phyloP scores from a whole-genome alignment of 176 grass and related monocot genomes.

The Poa pratensis region DNA sequence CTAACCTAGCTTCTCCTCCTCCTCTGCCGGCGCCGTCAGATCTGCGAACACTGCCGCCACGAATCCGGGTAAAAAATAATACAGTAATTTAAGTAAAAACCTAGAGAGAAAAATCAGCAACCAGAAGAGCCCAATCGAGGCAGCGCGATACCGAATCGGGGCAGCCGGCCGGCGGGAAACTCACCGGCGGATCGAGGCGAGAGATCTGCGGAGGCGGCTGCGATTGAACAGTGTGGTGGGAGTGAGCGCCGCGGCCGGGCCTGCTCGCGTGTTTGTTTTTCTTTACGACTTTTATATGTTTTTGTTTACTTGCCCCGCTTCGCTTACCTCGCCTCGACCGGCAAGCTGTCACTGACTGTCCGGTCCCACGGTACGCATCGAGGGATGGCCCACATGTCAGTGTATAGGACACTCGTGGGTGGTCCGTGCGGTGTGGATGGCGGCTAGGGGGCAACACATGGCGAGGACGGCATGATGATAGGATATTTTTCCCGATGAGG shows the following conservation, averaged over 20 bases:
- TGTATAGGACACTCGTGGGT: background rate
- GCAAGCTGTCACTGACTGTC: accelerated
- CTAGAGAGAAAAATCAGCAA: background rate
- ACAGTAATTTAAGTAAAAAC: background rate
- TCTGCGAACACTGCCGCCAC: conserved; percentile 41
- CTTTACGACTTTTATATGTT: conserved; percentile 33
- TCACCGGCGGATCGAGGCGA: conserved; percentile 20
- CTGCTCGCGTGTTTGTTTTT: background rate
- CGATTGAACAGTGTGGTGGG: conserved; percentile 6
- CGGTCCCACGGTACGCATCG: background rate
- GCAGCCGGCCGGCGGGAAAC: background rate
- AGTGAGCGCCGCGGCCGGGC: conserved; percentile 9
- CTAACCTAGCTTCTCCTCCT: conserved; percentile 27
- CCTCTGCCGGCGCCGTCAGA: conserved; percentile 31
- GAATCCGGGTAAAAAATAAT: conserved; percentile 25
- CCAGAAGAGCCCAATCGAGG: background rate
- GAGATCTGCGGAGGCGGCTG: conserved; percentile 4
- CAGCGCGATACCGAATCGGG: conserved; percentile 23
- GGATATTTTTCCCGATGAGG: conserved; percentile 36
- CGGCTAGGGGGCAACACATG: conserved; percentile 39
- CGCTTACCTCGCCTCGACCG: background rate
- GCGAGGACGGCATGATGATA: conserved; percentile 7
- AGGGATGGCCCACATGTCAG: no score
- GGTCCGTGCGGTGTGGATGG: conserved; percentile 2
- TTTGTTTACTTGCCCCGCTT: conserved; percentile 44